Conservation (phyloP, 1,284 basidiomycete genomes). For the Microstroma glucosiphilum region DNA sequence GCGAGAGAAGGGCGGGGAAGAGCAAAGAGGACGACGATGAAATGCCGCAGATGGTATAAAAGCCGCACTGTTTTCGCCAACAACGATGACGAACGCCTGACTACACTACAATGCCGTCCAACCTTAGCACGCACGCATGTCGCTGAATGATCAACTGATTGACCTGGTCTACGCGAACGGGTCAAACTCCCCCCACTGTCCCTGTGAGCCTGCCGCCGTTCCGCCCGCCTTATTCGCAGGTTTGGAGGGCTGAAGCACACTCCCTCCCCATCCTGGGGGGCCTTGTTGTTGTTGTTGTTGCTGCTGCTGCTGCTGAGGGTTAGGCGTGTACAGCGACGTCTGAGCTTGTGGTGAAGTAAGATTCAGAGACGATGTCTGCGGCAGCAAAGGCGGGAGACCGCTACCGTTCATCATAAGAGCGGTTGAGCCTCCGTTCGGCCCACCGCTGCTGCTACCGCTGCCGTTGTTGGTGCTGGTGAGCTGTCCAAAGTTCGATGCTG, state of each 20-base stretch:
- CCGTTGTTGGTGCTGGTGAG: neutral
- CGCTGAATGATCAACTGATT: no score
- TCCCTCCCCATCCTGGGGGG: conserved; percentile 22
- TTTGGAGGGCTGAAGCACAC: conserved; percentile 17
- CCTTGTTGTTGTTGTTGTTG: conserved; percentile 9
- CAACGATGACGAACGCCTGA: no score
- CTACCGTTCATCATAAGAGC: conserved; percentile 3
- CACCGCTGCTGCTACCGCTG: no score
- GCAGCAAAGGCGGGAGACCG: conserved; percentile 12
- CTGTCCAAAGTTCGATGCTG: conserved; percentile 15
- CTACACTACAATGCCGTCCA: no score
- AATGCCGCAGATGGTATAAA: no score
- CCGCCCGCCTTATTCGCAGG: conserved; percentile 18
- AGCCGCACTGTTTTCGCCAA: no score
- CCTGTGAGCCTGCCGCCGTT: neutral
- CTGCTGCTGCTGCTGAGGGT: conserved; percentile 6
- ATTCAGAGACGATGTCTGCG: conserved; percentile 8
- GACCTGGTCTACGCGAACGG: conserved; percentile 20
- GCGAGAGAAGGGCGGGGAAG: no score
- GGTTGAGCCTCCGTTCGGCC: neutral
- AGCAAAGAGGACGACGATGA: no score
- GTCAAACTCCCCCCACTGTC: conserved; percentile 32
- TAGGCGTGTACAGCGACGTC: conserved; percentile 1
- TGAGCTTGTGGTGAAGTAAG: neutral
- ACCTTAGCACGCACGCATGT: no score